These are phyloP conservation scores for Vitis hybrid DNA, from an alignment of 177 flowering plant genomes.

Conservation along the genomic window DNA sequence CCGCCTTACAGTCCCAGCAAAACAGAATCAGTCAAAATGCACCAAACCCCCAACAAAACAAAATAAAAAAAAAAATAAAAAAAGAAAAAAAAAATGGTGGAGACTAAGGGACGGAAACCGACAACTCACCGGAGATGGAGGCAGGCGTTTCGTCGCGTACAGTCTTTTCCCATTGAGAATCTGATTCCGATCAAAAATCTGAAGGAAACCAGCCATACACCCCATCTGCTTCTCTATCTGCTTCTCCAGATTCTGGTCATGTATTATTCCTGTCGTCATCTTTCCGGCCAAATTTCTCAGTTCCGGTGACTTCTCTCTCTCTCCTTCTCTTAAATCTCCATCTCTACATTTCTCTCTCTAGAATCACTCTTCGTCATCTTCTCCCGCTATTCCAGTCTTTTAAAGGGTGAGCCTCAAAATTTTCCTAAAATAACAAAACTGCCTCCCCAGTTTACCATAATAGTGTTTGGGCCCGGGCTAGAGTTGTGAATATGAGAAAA, in stretches of 20 bases:
- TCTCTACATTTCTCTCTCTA: conserved; percentile 11
- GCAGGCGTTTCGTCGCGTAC: conserved; percentile 60
- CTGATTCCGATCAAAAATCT: conserved; percentile 75
- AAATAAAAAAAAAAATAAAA: background rate
- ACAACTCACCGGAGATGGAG: conserved; percentile 30
- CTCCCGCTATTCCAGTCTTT: conserved; percentile 53
- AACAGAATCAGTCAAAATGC: background rate
- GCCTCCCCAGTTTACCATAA: background rate
- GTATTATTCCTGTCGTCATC: conserved; percentile 44
- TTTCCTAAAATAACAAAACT: conserved; percentile 13
- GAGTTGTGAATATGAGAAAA: background rate
- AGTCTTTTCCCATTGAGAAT: conserved; percentile 60
- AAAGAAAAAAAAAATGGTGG: background rate
- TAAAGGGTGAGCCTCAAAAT: conserved; percentile 22
- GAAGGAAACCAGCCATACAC: conserved; percentile 87
- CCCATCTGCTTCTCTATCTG: conserved; percentile 80
- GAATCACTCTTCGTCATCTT: background rate
- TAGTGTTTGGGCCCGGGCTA: conserved; percentile 15
- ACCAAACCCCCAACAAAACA: background rate
- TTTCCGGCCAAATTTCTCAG: background rate
- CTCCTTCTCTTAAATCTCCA: conserved; percentile 4
- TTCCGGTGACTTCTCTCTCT: background rate
- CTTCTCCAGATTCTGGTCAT: conserved; percentile 64
- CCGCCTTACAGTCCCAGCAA: conserved; percentile 23
- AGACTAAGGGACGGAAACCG: background rate